phyloP scores from a whole-genome alignment of 352 stramenopile species.

The Pythium sukuiense region DNA sequence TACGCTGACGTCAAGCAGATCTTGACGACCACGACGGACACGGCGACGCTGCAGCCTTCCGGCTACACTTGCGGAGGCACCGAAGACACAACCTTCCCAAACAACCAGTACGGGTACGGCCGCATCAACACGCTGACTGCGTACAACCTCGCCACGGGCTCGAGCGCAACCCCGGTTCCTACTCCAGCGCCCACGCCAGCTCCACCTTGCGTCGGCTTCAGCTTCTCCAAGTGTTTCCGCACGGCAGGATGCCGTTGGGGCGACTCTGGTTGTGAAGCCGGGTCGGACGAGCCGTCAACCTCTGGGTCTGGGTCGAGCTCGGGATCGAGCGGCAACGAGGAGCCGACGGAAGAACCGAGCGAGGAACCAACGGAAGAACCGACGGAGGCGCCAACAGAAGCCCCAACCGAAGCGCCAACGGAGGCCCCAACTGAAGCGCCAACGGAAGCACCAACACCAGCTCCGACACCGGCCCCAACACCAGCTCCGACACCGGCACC shows the following conservation, averaged over 20 bases:
- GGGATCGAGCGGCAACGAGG: not conserved
- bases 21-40: not conserved
- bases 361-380: not conserved
- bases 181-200: not conserved
- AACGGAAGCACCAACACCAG: not conserved
- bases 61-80: constrained; percentile 22
- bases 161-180: not conserved
- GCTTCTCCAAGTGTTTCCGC: not conserved
- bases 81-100: constrained; percentile 24
- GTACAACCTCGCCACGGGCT: not conserved
- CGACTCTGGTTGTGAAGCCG: not conserved
- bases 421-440: not conserved
- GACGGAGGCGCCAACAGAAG: not conserved
- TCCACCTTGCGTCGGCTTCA: not conserved
- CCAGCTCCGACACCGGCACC: not conserved
- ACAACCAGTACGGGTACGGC: constrained; percentile 36
- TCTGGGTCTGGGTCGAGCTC: not conserved
- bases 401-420: not conserved
- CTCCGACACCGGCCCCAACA: not conserved
- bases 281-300: not conserved
- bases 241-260: not conserved
- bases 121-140: constrained; percentile 24
- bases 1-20: constrained; percentile 10
- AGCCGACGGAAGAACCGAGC: not conserved
- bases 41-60: not conserved